Conservation (phyloP, 2,329 filamentous ascomycete species). For the Neurospora sp. region DNA sequence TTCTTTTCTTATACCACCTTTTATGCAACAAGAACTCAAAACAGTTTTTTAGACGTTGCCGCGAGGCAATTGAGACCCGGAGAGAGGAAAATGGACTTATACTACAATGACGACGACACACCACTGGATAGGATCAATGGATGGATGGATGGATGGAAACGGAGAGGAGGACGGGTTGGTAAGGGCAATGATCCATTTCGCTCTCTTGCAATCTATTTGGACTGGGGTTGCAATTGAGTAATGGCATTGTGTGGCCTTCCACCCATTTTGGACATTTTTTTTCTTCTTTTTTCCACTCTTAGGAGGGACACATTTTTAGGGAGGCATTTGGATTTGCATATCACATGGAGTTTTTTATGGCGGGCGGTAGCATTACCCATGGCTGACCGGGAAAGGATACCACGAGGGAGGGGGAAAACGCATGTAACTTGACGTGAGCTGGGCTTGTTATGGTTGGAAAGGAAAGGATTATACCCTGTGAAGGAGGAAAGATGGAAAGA, state of each 20-base stretch:
- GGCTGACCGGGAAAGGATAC: background rate
- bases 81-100: background rate
- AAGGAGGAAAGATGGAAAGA: background rate
- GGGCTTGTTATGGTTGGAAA: background rate
- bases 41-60: conserved; percentile 5
- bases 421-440: background rate
- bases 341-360: background rate
- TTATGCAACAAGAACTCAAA: background rate
- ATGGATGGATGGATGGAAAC: background rate
- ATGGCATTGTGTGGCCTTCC: background rate
- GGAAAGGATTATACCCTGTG: background rate
- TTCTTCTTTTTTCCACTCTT: background rate
- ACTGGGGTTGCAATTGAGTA: background rate
- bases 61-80: conserved; percentile 4
- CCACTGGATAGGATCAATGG: background rate
- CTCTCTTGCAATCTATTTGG: background rate
- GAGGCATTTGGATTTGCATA: background rate
- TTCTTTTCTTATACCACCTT: conserved; percentile 1
- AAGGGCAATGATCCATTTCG: background rate
- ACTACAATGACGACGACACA: conserved; percentile 1
- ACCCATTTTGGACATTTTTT: background rate
- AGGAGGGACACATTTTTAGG: background rate
- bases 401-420: background rate
- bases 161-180: background rate
- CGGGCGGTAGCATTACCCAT: background rate